Evolutionary conservation across 352 stramenopile genomes (phyloP).

Genomic region (Globisporangium splendens): DNA sequence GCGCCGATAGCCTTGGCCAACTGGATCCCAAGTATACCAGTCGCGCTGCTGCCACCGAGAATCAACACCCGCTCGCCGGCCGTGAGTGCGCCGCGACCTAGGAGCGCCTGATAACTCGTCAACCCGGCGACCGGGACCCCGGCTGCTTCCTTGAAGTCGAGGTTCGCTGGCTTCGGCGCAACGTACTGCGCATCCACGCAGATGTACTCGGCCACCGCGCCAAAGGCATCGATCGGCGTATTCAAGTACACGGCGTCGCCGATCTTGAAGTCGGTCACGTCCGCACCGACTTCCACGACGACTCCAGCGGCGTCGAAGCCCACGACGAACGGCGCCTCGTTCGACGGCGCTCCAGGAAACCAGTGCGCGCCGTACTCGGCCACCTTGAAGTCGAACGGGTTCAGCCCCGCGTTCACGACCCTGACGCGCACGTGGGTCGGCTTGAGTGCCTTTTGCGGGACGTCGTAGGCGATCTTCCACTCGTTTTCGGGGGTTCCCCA

Average conservation of each 20-base stretch:
- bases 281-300: conserved; percentile 47
- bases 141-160: too few species aligned
- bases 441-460: conserved; percentile 13
- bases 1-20: too few species aligned
- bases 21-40: too few species aligned
- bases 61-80: too few species aligned
- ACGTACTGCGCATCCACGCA: too few species aligned
- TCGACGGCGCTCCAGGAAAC: conserved; percentile 23
- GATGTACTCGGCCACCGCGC: not conserved
- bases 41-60: too few species aligned
- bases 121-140: too few species aligned
- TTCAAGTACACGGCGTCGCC: conserved; percentile 50
- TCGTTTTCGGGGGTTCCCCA: conserved; percentile 8
- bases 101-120: too few species aligned
- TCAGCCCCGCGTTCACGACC: conserved; percentile 54
- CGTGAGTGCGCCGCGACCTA: too few species aligned
- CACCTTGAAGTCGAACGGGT: conserved; percentile 69
- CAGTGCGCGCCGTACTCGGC: conserved; percentile 30
- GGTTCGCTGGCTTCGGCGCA: too few species aligned
- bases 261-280: conserved; percentile 41
- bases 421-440: conserved; percentile 49
- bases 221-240: conserved; percentile 5
- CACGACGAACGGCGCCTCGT: conserved; percentile 33
- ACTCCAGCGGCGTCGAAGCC: conserved; percentile 67
- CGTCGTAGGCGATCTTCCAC: conserved; percentile 15